These are phyloP conservation scores for Fremontodendron californicum DNA, from an alignment of 345 rosid species.

Conservation along the genomic window DNA sequence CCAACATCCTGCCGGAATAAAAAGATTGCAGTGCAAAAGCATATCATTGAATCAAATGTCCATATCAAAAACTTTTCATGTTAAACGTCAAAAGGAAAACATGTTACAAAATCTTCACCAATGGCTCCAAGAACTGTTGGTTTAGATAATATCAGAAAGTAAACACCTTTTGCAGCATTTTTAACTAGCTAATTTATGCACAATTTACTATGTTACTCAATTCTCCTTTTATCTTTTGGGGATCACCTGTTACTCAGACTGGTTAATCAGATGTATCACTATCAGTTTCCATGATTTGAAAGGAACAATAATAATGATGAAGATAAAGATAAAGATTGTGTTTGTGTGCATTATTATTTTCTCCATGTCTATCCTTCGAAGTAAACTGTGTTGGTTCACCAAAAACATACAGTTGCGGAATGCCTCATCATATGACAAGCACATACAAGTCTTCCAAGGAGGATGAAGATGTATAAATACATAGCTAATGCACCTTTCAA, in stretches of 20 bases:
- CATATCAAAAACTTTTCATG: not conserved
- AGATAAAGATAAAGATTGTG: too few species aligned
- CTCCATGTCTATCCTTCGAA: not conserved
- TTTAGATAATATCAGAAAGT: not conserved
- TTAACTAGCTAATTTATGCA: not conserved
- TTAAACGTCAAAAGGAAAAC: not conserved
- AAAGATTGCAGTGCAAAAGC: not conserved
- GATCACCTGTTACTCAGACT: not conserved
- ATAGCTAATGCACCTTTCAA: not conserved
- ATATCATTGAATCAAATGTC: not conserved
- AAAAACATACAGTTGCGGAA: not conserved
- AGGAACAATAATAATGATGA: not conserved
- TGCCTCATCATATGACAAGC: not conserved
- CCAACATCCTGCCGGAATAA: conserved; percentile 73
- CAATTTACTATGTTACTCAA: not conserved
- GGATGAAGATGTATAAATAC: conserved; percentile 5
- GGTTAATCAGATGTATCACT: not conserved
- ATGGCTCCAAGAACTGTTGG: not conserved
- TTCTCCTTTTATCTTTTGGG: not conserved
- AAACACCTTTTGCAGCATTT: not conserved
- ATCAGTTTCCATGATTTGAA: not conserved
- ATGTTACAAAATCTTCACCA: not conserved
- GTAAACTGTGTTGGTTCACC: not conserved
- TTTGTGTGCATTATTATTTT: not conserved
- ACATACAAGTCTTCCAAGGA: not conserved